Conservation (phyloP, 805 yeast genomes). For the Brettanomyces custersianus region DNA sequence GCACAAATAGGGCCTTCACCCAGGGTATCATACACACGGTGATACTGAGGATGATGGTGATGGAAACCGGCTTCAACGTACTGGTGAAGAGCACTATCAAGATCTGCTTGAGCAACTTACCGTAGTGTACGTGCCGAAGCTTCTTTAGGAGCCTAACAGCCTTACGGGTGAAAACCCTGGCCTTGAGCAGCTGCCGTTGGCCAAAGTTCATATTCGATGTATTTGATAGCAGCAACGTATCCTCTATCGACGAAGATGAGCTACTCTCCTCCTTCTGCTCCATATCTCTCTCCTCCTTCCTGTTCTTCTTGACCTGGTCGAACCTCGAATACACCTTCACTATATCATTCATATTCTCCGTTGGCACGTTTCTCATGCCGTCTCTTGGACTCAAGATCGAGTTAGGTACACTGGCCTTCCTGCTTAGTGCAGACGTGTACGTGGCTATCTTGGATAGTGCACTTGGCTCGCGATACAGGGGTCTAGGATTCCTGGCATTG, state of each 20-base stretch:
- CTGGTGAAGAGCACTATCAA: background rate
- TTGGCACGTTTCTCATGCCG: conserved; percentile 22
- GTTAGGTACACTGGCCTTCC: conserved; percentile 8
- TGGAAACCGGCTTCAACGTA: conserved; percentile 51
- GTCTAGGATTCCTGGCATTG: background rate
- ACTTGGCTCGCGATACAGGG: background rate
- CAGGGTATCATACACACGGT: conserved; percentile 82
- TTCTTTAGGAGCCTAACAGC: background rate
- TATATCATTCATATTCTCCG: conserved; percentile 32
- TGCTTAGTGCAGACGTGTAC: conserved; percentile 2
- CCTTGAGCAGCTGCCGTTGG: background rate
- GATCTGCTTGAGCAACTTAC: conserved; percentile 1
- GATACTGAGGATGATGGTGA: conserved; percentile 58
- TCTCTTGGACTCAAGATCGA: conserved; percentile 16
- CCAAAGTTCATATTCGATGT: background rate
- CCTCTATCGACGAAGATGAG: background rate
- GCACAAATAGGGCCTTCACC: conserved; percentile 60
- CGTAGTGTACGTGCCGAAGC: conserved; percentile 3
- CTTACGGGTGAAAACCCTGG: background rate
- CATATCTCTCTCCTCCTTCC: background rate
- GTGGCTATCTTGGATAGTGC: conserved; percentile 1
- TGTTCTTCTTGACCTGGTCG: conserved; percentile 19
- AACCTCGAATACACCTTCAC: conserved; percentile 44
- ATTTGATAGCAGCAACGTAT: background rate
- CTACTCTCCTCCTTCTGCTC: background rate